Base-by-base conservation (phyloP, 2,329 filamentous ascomycete genomes). In the Epichloe gansuensis region DNA sequence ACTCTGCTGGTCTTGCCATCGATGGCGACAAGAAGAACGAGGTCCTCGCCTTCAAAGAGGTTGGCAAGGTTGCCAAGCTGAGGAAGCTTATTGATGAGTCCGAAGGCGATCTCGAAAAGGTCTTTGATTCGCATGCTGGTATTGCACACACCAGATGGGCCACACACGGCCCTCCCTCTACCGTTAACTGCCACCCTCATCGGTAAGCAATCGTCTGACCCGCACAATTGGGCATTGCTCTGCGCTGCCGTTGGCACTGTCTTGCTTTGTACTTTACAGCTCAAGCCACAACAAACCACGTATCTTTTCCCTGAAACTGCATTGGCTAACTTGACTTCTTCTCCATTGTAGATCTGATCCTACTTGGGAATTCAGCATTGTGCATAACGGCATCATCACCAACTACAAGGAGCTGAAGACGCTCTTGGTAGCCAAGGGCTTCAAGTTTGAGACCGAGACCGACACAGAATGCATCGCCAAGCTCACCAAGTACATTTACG, bases 351-450 rank as follows among this genome's bases (percentile, higher is more conserved):
- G 90, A 72, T 97, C 91, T 59, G 93, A 98, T 71, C 82, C 85
- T 63, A 87, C 75, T 64, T 98, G 91, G 89, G 87, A 98, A 74
- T 98, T 98, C 71, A 80, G 88, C 59, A 84, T 98, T 63, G 93
- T 97, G 56, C 93, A 98, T 85, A 98, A 98, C 74, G 93, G 93
- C 67, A 98, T 98, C 79, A 98, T 98, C 74, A 98, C 93, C 76
- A 98, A 98, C 81, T 98, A 98, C 82, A 98, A 98, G 80, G 93
- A 98, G 75, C 77, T 98, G 64, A 95, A 91, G 82, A 88, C 86
- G 57, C 83, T 98, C 58, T 80, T 98, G 61, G 81, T 85, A 74
- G 80, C 79, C 77, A 98, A 97, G 81, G 93, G 93, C 67, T 95
- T 95, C 83, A 86, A 84, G 66, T 98, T 98, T 69, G 93, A 98